phyloP scores from a whole-genome alignment of 148 eudicot genomes.

The Persicaria maculosa region DNA sequence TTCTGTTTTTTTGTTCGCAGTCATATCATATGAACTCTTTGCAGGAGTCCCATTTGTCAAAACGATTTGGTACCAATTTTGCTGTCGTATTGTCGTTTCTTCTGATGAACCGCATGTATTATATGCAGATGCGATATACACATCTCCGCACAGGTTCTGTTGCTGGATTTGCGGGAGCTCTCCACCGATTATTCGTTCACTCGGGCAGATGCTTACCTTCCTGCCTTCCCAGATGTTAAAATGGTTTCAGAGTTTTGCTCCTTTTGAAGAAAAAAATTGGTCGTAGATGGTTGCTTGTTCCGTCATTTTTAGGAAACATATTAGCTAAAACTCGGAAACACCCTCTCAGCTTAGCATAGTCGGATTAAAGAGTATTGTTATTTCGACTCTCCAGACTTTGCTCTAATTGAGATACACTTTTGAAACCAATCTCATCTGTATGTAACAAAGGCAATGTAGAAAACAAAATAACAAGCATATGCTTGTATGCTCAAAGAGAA shows the following conservation, averaged over 20 bases:
- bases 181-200: no score
- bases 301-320: no score
- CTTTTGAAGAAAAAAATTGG: not conserved
- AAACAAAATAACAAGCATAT: no score
- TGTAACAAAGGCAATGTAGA: no score
- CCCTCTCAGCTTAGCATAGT: no score
- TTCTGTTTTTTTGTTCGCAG: not conserved
- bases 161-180: not conserved
- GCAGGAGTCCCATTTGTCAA: not conserved
- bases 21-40: not conserved
- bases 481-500: not conserved
- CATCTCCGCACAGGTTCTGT: not conserved
- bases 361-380: no score
- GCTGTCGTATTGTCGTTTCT: not conserved
- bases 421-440: no score
- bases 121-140: not conserved
- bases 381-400: no score
- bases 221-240: no score
- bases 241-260: not conserved
- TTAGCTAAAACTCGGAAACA: no score
- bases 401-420: no score
- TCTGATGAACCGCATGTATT: not conserved
- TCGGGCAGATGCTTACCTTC: no score
- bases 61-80: constrained; percentile 12
- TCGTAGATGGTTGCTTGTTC: not conserved